Conservation (phyloP, 306 rosid genomes). For the Gleditsia sinensis region DNA sequence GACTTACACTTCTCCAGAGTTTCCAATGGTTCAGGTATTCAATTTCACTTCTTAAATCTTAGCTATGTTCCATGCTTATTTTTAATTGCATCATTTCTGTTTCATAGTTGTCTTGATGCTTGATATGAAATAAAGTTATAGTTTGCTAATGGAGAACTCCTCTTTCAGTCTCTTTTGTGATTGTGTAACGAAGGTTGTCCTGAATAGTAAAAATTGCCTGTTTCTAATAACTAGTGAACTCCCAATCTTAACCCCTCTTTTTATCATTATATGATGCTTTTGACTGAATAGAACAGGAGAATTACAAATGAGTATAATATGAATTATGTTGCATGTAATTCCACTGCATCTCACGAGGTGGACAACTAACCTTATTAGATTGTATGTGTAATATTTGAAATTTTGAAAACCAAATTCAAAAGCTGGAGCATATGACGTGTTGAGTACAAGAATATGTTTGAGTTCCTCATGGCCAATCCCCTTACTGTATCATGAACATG, state of each 20-base stretch:
- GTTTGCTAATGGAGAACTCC: constrained; percentile 20
- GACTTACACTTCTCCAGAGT: constrained; percentile 85
- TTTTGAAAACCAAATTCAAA: not conserved
- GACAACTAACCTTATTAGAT: not conserved
- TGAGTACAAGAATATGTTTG: not conserved
- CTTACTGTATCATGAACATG: not conserved
- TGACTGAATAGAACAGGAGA: not conserved
- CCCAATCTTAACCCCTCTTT: not conserved
- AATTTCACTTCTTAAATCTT: constrained; percentile 13
- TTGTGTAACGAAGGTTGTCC: constrained; percentile 10
- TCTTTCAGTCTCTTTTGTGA: not conserved
- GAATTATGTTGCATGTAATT: not conserved
- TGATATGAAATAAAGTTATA: constrained; percentile 23
- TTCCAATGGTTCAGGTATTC: constrained; percentile 79
- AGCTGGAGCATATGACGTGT: not conserved
- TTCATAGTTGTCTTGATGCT: constrained; percentile 19
- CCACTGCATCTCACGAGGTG: not conserved
- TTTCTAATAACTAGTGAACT: not conserved
- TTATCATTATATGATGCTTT: not conserved
- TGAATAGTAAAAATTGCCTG: not conserved
- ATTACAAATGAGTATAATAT: not conserved
- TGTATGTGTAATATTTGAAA: not conserved
- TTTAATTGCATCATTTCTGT: constrained; percentile 16
- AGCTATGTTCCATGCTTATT: constrained; percentile 20
- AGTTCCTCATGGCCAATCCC: not conserved